Base-by-base conservation (phyloP, 352 stramenopile species). In the Vaucheria bursata region DNA sequence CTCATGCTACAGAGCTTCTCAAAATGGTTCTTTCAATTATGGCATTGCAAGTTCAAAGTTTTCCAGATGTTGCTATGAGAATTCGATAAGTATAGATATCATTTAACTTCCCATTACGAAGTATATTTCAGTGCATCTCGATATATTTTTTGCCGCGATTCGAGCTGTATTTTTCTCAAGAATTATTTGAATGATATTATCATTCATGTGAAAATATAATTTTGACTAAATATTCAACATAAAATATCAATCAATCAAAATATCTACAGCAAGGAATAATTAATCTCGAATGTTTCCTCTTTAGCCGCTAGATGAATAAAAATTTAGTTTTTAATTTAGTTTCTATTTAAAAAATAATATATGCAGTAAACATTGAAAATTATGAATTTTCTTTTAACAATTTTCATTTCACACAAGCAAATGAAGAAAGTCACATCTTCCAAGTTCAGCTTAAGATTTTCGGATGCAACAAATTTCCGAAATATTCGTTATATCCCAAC, bases 51-150 rank as follows among this genome's bases (percentile, higher is more conserved):
- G n/a, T n/a, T n/a, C n/a, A n/a, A n/a, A n/a, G n/a, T n/a, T n/a
- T n/a, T n/a, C n/a, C n/a, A n/a, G n/a, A n/a, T n/a, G n/a, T n/a
- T 72, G 52, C 71, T 81, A 25, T 75, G 68, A 40, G 50, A 70
- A 8, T 38, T 64, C 12, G 52, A 76, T 29, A 74, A 81, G 50
- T 67, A 37, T 4, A 70, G 53, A 38, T 81, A 72, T 68, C 65
- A 74, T 65, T 70, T 74, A 29, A 29, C 25, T 73, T 53, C 32
- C 49, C 64, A 8, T 8, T 8, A 8, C 12, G 8, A 8, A 7
- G 64, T 8, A 8, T 35, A 53, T 71, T 8, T 8, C 29, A 53
- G n/a, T 35, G 7, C 8, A 8, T 8, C 64, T 8, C 12, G 64
- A 71, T 67, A 35, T 50, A 71, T 53, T 8, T 18, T 8, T 53